A percentile compares a stretch with the other conserved stretches of the same genome.
phyloP scores from a whole-genome alignment of 352 stramenopile species.

The Globisporangium cederbergense region DNA sequence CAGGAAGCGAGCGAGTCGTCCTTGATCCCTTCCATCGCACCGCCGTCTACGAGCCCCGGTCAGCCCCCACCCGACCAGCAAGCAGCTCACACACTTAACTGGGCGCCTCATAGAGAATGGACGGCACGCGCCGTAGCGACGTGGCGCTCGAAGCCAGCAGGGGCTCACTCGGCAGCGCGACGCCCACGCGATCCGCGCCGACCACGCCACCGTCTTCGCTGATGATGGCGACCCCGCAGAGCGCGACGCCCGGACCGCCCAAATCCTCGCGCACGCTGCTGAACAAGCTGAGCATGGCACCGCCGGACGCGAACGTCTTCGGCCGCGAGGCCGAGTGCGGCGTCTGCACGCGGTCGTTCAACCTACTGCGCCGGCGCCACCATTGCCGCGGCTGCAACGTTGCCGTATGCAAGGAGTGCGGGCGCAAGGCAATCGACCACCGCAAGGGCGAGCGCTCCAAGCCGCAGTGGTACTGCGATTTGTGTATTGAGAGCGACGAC shows the following conservation, averaged over 20 bases:
- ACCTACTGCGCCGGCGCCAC: constrained; percentile 75
- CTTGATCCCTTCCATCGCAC: not conserved
- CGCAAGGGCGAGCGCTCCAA: constrained; percentile 45
- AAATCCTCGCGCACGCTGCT: constrained; percentile 23
- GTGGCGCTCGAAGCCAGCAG: constrained; percentile 13
- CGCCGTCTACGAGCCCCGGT: not conserved
- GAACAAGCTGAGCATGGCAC: constrained; percentile 36
- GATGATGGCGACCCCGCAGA: constrained; percentile 2
- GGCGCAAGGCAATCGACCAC: constrained; percentile 69
- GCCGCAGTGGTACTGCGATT: constrained; percentile 78
- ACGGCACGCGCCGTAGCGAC: constrained; percentile 20
- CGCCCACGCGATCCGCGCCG: constrained; percentile 13
- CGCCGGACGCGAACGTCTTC: constrained; percentile 44
- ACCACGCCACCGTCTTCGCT: constrained; percentile 12
- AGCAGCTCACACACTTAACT: too few species aligned
- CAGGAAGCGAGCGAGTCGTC: not conserved
- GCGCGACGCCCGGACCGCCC: constrained; percentile 2
- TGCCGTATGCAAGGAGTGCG: constrained; percentile 82
- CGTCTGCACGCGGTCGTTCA: constrained; percentile 77
- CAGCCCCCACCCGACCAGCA: too few species aligned
- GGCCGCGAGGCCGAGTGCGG: constrained; percentile 70
- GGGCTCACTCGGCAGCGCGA: constrained; percentile 10
- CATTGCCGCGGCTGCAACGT: constrained; percentile 84
- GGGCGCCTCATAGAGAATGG: constrained; percentile 5
- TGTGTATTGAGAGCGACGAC: constrained; percentile 63